These are phyloP conservation scores for Coleophoma eucalyptorum DNA, from an alignment of 2,329 filamentous ascomycete species.

Conservation along the genomic window DNA sequence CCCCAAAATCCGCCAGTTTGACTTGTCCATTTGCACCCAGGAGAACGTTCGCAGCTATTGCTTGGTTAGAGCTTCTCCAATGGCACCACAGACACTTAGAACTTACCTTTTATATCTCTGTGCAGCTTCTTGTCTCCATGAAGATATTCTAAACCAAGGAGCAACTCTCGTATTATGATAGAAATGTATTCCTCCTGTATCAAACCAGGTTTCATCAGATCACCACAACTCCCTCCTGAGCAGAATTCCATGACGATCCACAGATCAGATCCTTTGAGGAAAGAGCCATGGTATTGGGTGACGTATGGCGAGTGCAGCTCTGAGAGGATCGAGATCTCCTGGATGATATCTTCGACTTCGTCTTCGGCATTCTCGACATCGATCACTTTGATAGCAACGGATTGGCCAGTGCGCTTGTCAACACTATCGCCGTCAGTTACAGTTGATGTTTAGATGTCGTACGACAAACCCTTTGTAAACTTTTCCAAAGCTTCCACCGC, in stretches of 20 bases:
- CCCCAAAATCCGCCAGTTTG: constrained; percentile 95
- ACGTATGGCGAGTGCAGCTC: constrained; percentile 95
- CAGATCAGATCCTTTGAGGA: constrained; percentile 89
- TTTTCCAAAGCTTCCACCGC: constrained; percentile 96
- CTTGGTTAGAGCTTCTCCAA: not conserved
- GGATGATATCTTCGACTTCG: constrained; percentile 98
- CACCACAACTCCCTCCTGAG: constrained; percentile 91
- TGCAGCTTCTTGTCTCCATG: constrained; percentile 96
- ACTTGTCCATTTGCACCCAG: constrained; percentile 89
- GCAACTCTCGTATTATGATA: constrained; percentile 86
- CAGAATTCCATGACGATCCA: constrained; percentile 99
- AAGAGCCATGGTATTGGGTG: constrained; percentile 96
- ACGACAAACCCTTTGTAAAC: constrained; percentile 86
- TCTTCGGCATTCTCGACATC: constrained; percentile 99
- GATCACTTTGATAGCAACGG: constrained; percentile 97
- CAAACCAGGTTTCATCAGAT: constrained; percentile 88
- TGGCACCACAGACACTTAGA: too few species aligned
- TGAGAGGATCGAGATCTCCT: constrained; percentile 95
- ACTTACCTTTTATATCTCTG: constrained; percentile 85
- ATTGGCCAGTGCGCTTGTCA: constrained; percentile 87
- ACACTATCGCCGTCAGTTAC: constrained; percentile 50
- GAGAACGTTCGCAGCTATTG: constrained; percentile 82
- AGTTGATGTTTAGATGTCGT: not conserved
- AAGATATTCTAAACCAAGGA: constrained; percentile 87
- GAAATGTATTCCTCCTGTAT: constrained; percentile 96